Evolutionary conservation across 257 asterid species (phyloP).

Genomic region (Fraxinus cuspidata): DNA sequence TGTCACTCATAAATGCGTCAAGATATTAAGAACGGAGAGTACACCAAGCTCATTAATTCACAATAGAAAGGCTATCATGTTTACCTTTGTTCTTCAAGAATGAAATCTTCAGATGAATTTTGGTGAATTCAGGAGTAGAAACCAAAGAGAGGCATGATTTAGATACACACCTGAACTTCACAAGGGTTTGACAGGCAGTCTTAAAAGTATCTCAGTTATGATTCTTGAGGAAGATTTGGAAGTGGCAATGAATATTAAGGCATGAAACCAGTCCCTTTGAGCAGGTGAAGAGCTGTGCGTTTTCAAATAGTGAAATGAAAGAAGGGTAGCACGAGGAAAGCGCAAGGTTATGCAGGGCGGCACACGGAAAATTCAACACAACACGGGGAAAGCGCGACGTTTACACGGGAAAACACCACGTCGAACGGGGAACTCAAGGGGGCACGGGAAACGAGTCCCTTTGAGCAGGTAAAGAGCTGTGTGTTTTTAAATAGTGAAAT

Average conservation of each 20-base stretch:
- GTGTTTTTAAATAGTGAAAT: no score
- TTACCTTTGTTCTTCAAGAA: no score
- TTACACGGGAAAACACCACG: no score
- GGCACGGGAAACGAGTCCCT: neutral
- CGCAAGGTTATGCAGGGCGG: no score
- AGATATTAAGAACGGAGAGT: constrained; percentile 27
- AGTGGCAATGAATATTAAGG: neutral
- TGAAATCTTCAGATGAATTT: no score
- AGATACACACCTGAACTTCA: constrained; percentile 27
- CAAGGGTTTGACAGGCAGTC: constrained; percentile 38
- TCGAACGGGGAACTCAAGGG: no score
- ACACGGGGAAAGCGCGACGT: no score
- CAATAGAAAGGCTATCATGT: neutral
- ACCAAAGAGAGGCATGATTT: constrained; percentile 21
- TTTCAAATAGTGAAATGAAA: neutral
- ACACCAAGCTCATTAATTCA: constrained; percentile 8
- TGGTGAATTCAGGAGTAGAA: no score
- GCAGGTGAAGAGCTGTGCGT: neutral
- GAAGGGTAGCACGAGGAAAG: no score
- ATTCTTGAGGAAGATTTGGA: constrained; percentile 21
- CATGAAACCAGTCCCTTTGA: neutral
- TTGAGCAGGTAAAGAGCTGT: neutral
- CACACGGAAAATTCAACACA: no score
- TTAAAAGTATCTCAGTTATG: constrained; percentile 33
- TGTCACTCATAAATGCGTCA: constrained; percentile 15